Base-by-base conservation (phyloP, 805 yeast species). In the Spathaspora sp. region DNA sequence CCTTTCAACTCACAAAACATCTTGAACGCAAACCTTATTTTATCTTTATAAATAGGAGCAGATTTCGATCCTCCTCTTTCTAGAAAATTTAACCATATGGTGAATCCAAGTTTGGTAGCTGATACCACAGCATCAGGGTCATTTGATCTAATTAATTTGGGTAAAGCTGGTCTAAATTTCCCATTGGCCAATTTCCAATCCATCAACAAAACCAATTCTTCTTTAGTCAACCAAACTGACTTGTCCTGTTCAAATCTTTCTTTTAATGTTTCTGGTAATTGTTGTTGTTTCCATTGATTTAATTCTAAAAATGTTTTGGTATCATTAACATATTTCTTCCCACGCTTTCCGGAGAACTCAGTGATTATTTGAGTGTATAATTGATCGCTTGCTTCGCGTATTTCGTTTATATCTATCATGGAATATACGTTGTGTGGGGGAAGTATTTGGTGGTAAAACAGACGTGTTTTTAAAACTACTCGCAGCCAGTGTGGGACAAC, bases 141-240 rank as follows among this genome's bases (percentile, higher is more conserved):
- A 55, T 78, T 78, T 11, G 75, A 67, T 42, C 57, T 59, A 28
- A 78, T 73, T 31, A 76, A 59, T 47, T 74, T 75, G 17, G 72
- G 73, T 10, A 78, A 63, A 1, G 69, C 67, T 2, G 81, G 79
- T 20, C 82, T 61, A 53, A 73, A 78, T 48, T 73, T 76, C 1
- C 77, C 77, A 50, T 67, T 66, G 32, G 73, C 67, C 44, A 78
- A 66, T 47, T 78, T 78, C 82, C 81, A 78, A 51, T 77, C 80
- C 77, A 78, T 68, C 40, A 77, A 55, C 23, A 68, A 59, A 3
- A 56, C 60, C 57, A 78, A 66, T 54, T 78, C 81, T 1, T 61
- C 65, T 52, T 69, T 69, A n/a, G 67, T 66, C 12, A 77, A 47
- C 65, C 68, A 64, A n/a, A 60, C 48, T 35, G 60, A 32, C 31